Evolutionary conservation across 1,284 basidiomycete species (phyloP).

Genomic region (Athelia sp.): DNA sequence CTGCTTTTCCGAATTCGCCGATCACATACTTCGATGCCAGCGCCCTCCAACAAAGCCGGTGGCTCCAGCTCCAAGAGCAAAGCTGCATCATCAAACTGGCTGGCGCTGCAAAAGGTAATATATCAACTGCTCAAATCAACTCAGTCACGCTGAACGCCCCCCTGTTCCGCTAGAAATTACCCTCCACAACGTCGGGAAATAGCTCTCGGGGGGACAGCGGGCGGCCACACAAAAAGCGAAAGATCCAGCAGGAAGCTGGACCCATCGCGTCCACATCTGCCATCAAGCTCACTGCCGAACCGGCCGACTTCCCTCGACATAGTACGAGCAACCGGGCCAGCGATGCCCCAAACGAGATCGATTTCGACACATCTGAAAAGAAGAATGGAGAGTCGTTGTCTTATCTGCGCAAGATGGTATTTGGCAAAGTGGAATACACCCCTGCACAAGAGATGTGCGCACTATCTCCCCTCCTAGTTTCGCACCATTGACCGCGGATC

Average conservation of each 20-base stretch:
- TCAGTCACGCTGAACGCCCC: conserved; percentile 2
- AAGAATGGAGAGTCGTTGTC: conserved; percentile 46
- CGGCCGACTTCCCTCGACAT: neutral
- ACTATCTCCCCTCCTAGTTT: conserved; percentile 1
- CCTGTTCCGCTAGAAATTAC: conserved; percentile 2
- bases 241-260: conserved; percentile 17
- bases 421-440: conserved; percentile 38
- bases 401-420: conserved; percentile 45
- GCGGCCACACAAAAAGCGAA: conserved; percentile 26
- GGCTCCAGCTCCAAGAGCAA: neutral
- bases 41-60: neutral
- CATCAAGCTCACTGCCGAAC: neutral
- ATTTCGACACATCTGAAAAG: conserved; percentile 14
- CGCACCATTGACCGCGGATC: conserved; percentile 1
- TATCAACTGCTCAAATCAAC: neutral
- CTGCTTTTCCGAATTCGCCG: conserved; percentile 1
- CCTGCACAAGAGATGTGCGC: conserved; percentile 43
- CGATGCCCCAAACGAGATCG: conserved; percentile 8
- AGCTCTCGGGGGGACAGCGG: neutral
- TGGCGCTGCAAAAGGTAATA: conserved; percentile 41
- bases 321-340: neutral
- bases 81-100: conserved; percentile 48
- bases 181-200: conserved; percentile 8
- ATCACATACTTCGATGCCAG: neutral
- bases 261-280: neutral